Evolutionary conservation across 1,139 yeast species (phyloP).

Genomic region (Diutina rugosa): DNA sequence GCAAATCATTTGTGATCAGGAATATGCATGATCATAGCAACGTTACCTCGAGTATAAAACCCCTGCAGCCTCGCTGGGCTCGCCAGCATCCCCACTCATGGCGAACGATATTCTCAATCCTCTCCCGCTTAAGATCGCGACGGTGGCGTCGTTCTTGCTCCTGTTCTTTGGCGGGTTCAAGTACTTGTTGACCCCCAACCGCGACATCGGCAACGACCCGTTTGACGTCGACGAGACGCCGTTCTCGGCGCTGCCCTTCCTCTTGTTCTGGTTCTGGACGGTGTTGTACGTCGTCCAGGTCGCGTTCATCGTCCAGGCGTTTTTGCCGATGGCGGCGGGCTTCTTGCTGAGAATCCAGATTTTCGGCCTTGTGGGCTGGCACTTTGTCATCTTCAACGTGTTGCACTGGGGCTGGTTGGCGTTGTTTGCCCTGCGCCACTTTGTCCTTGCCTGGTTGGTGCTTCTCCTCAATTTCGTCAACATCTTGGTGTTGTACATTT

Average conservation of each 20-base stretch:
- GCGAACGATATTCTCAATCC: not conserved
- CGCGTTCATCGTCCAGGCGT: slow-evolving; percentile 37
- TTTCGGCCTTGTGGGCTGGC: slow-evolving; percentile 37
- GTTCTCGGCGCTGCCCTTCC: slow-evolving; percentile 46
- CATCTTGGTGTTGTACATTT: slow-evolving; percentile 40
- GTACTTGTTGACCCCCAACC: slow-evolving; percentile 39
- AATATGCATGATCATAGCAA: slow-evolving; percentile 1
- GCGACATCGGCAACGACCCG: slow-evolving; percentile 29
- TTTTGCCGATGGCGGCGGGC: slow-evolving; percentile 22
- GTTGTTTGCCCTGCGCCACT: slow-evolving; percentile 45
- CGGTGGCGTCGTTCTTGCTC: slow-evolving; percentile 36
- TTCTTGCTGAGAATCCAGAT: slow-evolving; percentile 12
- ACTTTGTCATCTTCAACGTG: slow-evolving; percentile 49
- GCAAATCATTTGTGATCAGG: not conserved
- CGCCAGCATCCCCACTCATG: not conserved
- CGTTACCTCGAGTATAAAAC: not conserved
- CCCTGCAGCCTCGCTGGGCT: not conserved
- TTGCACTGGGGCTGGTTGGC: slow-evolving; percentile 48
- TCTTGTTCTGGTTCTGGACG: slow-evolving; percentile 47
- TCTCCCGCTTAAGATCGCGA: slow-evolving; percentile 26
- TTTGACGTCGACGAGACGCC: slow-evolving; percentile 44
- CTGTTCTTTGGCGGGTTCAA: slow-evolving; percentile 42
- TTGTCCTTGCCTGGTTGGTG: slow-evolving; percentile 43
- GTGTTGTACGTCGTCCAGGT: slow-evolving; percentile 40
- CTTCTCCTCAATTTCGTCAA: slow-evolving; percentile 44